phyloP scores from a whole-genome alignment of 306 rosid genomes.

The Gleditsia sinensis region DNA sequence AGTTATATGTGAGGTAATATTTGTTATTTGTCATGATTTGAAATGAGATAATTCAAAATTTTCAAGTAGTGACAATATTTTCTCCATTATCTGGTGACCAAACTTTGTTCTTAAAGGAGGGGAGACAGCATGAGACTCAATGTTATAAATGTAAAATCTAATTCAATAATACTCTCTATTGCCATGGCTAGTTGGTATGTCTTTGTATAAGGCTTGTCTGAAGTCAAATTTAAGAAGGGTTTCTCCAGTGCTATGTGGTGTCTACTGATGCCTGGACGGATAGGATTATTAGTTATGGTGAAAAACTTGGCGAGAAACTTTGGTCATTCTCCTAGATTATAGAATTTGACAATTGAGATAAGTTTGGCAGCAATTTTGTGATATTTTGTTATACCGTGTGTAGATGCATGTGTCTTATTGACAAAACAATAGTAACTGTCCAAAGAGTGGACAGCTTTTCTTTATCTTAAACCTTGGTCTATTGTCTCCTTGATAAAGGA shows the following conservation, averaged over 20 bases:
- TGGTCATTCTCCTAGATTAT: not conserved
- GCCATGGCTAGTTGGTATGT: slow-evolving; percentile 9
- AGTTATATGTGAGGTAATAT: slow-evolving; percentile 4
- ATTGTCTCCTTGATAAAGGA: not conserved
- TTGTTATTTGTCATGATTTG: not conserved
- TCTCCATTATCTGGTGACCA: not conserved
- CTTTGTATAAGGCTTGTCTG: not conserved
- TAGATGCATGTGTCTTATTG: slow-evolving; percentile 11
- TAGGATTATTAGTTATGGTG: not conserved
- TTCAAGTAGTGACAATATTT: slow-evolving; percentile 1
- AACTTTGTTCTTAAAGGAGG: slow-evolving; percentile 2
- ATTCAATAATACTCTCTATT: slow-evolving; percentile 10
- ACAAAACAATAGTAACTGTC: slow-evolving; percentile 5
- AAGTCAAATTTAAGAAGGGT: not conserved
- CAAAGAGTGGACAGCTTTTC: not conserved
- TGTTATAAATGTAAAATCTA: slow-evolving; percentile 1
- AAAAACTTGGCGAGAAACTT: not conserved
- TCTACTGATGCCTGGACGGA: not conserved
- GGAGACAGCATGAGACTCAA: not conserved
- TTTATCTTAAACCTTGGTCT: not conserved
- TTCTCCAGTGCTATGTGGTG: slow-evolving; percentile 1
- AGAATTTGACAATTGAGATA: slow-evolving; percentile 8
- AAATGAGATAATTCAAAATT: not conserved
- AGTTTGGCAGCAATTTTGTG: slow-evolving; percentile 11
- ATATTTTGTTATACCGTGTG: not conserved